Evolutionary conservation across 2,329 filamentous ascomycete genomes (phyloP), one percentile per base, ranked within the genome.

Genomic region (Thermomyces lanuginosus): DNA sequence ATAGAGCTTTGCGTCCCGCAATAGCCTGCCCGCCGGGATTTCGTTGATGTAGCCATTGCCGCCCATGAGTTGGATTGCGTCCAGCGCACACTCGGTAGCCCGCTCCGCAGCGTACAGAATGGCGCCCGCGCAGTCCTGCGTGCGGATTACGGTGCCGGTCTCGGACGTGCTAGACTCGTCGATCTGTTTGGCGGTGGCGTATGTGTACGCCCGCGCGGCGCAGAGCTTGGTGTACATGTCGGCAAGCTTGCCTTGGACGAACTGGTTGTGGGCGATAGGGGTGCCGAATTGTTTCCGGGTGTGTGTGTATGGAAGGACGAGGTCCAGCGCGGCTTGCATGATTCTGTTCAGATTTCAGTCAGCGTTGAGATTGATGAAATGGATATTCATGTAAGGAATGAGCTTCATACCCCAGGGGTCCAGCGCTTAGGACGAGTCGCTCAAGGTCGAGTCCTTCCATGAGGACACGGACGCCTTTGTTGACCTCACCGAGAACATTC

Each of bases 361-460:
- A 18, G 17, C 10, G 19, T 9, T 19, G 16, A 14, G n/a, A n/a
- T n/a, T n/a, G n/a, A n/a, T n/a, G n/a, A n/a, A n/a, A n/a, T n/a
- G n/a, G 5, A 9, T 6, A 14, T 8, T 11, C 5, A 15, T 30
- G n/a, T 19, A 12, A 22, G 19, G 12, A 18, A 8, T 25, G 12
- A 13, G 15, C 9, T 8, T 25, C 48, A 31, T 52, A 63, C 60
- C 86, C 89, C 5, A 98, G 56, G 0, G 89, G 84, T 0, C 89
- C 89, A 10, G 86, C 80, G 42, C 76, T 84, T 25, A 98, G 70
- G 1, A 98, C 86, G 3, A 98, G 67, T 8, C 89, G 70, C 56
- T 98, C 89, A 17, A 98, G 69, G 48, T 98, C 89, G 3, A 98
- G 66, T 2, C 89, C 89, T 48, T 92, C 80, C 89, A 98, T 95